Evolutionary conservation across 306 rosid genomes (phyloP).

Genomic region (Leucaena leucocephala): DNA sequence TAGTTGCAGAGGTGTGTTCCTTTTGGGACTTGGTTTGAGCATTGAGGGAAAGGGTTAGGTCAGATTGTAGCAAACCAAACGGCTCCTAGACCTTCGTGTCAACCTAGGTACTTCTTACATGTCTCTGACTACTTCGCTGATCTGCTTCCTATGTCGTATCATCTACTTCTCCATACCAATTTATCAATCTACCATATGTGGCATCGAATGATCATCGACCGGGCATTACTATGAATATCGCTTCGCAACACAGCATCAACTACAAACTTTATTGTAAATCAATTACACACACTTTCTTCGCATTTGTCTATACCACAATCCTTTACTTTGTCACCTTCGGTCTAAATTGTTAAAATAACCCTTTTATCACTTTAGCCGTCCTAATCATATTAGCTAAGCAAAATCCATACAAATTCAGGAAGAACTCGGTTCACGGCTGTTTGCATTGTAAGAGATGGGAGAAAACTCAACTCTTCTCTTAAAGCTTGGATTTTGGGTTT

Average conservation of each 20-base stretch:
- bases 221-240: background rate
- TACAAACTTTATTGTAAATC: background rate
- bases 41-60: background rate
- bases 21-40: too few relatives aligned
- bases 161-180: background rate
- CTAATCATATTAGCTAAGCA: conserved; percentile 1
- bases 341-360: background rate
- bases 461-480: conserved; percentile 29
- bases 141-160: background rate
- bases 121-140: background rate
- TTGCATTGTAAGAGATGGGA: background rate
- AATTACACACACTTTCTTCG: background rate
- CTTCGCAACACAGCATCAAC: background rate
- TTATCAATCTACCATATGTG: background rate
- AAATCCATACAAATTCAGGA: conserved; percentile 21
- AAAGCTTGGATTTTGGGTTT: conserved; percentile 65
- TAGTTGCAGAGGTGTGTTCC: too few relatives aligned
- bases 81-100: background rate
- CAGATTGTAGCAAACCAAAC: background rate
- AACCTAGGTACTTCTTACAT: too few relatives aligned
- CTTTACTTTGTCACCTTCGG: background rate
- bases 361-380: background rate
- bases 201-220: background rate
- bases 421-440: conserved; percentile 10
- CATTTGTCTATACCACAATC: too few relatives aligned